Evolutionary conservation across 331 rosid genomes (phyloP), one percentile per base, ranked within the genome.

Genomic region (Dryas integrifolia): DNA sequence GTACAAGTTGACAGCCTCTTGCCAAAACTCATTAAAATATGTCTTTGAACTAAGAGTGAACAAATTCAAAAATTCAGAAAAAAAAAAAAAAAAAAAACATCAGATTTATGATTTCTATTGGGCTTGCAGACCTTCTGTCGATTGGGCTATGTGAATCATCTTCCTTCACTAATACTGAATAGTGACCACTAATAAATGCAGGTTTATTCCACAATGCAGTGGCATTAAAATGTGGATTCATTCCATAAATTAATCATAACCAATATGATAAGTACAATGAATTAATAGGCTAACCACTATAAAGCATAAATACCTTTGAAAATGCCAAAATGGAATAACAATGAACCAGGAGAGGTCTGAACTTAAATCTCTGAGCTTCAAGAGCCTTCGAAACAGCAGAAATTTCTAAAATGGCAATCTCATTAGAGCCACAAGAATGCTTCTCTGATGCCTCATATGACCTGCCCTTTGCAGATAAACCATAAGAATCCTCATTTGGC

Each of bases 311-410:
- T 59, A 82, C 85, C 80, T 82, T 65, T 57, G 80, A 69, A 63
- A 69, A 52, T 50, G 73, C 50, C 76, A 73, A 58, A 67, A 82
- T 18, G 58, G 76, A 69, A 78, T 61, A 77, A 61, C 82, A 77
- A 30, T 77, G 80, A 74, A 69, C 79, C 69, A 77, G 74, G 61
- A 82, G 70, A 70, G 74, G 67, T 75, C 85, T 82, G 71, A 82
- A 82, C 11, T 82, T 82, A 74, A 52, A 69, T 52, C 82, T 77
- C 68, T 82, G 85, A 51, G 55, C 58, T 56, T 82, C 82, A 11
- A 82, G 67, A 58, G 82, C 76, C 70, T 77, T 77, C 70, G 61
- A 39, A 40, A 58, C 76, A 7, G 82, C 74, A 56, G 80, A 73
- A 51, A 82, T 70, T 47, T 82, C 85, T 26, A 74, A 53, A 7